Conservation (phyloP, 345 rosid genomes). For the Gossypium arboreum region DNA sequence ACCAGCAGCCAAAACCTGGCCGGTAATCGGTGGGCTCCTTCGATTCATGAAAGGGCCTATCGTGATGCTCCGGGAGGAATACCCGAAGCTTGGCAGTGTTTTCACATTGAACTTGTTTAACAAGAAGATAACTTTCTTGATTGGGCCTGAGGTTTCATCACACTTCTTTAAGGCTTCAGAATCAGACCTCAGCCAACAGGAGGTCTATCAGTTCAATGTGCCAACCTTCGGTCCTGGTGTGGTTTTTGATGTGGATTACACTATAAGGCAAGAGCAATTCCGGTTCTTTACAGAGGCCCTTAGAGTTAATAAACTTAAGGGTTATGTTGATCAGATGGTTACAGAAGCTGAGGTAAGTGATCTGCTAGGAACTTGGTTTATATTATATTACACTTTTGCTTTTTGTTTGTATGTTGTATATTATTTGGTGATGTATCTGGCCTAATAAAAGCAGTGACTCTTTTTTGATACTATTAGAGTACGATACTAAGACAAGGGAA, state of each 20-base stretch:
- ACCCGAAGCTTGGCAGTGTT: slow-evolving; percentile 83
- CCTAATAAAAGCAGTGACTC: background rate
- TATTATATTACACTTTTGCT: background rate
- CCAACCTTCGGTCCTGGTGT: slow-evolving; percentile 98
- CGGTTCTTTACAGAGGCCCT: slow-evolving; percentile 91
- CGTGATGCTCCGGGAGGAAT: slow-evolving; percentile 79
- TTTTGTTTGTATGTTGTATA: background rate
- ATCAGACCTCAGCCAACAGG: slow-evolving; percentile 91
- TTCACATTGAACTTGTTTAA: slow-evolving; percentile 69
- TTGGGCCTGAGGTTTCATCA: slow-evolving; percentile 96
- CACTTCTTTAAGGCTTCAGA: slow-evolving; percentile 95
- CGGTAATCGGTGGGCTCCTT: slow-evolving; percentile 66
- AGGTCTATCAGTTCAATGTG: slow-evolving; percentile 92
- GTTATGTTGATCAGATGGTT: slow-evolving; percentile 98
- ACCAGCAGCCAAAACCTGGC: slow-evolving; percentile 60
- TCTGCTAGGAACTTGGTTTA: background rate
- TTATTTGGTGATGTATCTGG: background rate
- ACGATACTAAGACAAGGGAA: background rate
- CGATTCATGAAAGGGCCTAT: slow-evolving; percentile 79
- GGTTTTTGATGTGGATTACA: slow-evolving; percentile 88
- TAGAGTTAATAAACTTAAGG: slow-evolving; percentile 72
- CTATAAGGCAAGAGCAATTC: slow-evolving; percentile 89
- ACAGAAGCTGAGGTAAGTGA: slow-evolving; percentile 69
- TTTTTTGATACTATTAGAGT: background rate
- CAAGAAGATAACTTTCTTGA: slow-evolving; percentile 83